phyloP scores from a whole-genome alignment of 352 stramenopile species.

The Phytophthora citricola region DNA sequence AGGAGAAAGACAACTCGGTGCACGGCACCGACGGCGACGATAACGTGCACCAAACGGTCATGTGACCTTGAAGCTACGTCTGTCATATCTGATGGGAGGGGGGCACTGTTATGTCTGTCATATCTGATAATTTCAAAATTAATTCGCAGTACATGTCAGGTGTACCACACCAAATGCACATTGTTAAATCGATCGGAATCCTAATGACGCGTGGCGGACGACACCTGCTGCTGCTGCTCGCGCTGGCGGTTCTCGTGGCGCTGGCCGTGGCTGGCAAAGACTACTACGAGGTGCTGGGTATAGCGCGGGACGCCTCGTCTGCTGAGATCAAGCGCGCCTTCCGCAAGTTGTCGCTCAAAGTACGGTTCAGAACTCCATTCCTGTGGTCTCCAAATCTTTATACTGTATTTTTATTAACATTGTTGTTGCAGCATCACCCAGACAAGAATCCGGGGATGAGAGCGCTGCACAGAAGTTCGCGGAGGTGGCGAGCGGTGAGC shows the following conservation, averaged over 20 bases:
- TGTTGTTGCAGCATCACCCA: slow-evolving; percentile 71
- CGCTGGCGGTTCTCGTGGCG: slow-evolving; percentile 26
- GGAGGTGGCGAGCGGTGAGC: slow-evolving; percentile 71
- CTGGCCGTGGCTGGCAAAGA: slow-evolving; percentile 48
- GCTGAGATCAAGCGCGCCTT: slow-evolving; percentile 88
- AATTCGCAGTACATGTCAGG: background rate
- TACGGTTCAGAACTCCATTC: slow-evolving; percentile 17
- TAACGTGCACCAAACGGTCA: no score
- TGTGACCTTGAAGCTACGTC: no score
- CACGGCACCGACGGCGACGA: no score
- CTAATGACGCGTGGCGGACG: slow-evolving; percentile 34
- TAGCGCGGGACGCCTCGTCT: slow-evolving; percentile 64
- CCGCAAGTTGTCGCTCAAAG: slow-evolving; percentile 90
- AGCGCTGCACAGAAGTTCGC: slow-evolving; percentile 89
- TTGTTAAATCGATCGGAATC: slow-evolving; percentile 4
- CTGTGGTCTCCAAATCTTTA: slow-evolving; percentile 2
- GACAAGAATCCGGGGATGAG: slow-evolving; percentile 91
- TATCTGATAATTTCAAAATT: background rate
- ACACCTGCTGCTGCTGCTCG: slow-evolving; percentile 41
- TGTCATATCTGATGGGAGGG: no score
- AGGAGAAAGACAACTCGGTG: no score
- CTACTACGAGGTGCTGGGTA: slow-evolving; percentile 80
- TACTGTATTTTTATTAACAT: slow-evolving; percentile 1
- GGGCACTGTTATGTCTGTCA: no score
- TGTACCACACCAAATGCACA: no score